phyloP scores from a whole-genome alignment of 2,329 filamentous ascomycete genomes.

The Aspergillus hiratsukae region DNA sequence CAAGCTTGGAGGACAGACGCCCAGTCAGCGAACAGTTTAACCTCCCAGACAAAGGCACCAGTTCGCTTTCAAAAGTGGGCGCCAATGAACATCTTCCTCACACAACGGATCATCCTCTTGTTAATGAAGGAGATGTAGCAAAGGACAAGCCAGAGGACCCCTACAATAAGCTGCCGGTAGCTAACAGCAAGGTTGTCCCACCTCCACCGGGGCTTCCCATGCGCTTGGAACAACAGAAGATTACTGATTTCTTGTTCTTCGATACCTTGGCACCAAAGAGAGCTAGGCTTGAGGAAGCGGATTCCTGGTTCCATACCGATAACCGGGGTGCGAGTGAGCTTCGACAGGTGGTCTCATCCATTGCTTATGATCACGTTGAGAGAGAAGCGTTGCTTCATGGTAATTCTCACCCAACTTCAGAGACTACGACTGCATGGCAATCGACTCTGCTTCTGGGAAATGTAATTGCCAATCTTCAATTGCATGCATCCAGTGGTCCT shows the following conservation, averaged over 20 bases:
- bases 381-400: constrained; percentile 6
- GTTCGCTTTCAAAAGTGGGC: background rate
- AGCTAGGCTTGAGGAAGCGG: constrained; percentile 11
- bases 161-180: background rate
- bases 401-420: background rate
- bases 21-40: background rate
- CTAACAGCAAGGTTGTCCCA: background rate
- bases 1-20: background rate
- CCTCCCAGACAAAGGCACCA: background rate
- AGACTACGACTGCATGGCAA: constrained; percentile 9
- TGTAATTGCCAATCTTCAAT: constrained; percentile 17
- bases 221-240: background rate
- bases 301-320: constrained; percentile 23
- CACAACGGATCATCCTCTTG: background rate
- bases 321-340: constrained; percentile 11
- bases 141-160: background rate
- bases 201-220: constrained; percentile 16
- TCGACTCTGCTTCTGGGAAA: constrained; percentile 19
- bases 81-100: background rate
- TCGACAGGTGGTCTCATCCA: constrained; percentile 15
- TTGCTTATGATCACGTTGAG: constrained; percentile 13
- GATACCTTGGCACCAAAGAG: background rate
- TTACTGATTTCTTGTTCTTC: background rate
- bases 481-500: constrained; percentile 11
- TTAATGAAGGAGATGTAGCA: background rate